Evolutionary conservation across 2,329 filamentous ascomycete genomes (phyloP).

Genomic region (Pseudofabraea citricarpa): DNA sequence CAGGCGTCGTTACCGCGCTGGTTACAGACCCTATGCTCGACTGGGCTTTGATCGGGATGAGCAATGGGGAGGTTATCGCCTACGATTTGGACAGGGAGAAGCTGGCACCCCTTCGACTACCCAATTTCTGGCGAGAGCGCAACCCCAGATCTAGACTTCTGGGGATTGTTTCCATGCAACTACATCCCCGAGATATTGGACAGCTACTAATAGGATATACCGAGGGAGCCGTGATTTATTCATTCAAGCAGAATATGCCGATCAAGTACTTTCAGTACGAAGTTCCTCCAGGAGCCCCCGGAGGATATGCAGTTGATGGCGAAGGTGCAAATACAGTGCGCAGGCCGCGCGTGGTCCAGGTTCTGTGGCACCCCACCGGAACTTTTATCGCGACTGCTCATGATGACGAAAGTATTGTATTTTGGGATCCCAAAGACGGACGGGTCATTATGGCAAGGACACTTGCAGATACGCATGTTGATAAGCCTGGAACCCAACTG

Average conservation of each 20-base stretch:
- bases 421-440: slow-evolving; percentile 92
- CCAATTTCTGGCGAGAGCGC: slow-evolving; percentile 78
- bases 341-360: slow-evolving; percentile 73
- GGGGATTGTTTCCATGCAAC: slow-evolving; percentile 69
- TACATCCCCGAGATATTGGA: slow-evolving; percentile 90
- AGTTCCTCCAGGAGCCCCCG: slow-evolving; percentile 75
- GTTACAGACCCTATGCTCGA: slow-evolving; percentile 87
- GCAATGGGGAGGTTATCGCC: slow-evolving; percentile 81
- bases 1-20: slow-evolving; percentile 69
- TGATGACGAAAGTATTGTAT: slow-evolving; percentile 76
- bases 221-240: slow-evolving; percentile 83
- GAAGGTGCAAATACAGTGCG: slow-evolving; percentile 56
- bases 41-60: slow-evolving; percentile 82
- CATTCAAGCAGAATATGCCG: slow-evolving; percentile 85
- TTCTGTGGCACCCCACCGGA: slow-evolving; percentile 87
- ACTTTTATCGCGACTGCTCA: slow-evolving; percentile 27
- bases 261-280: slow-evolving; percentile 79
- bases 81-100: slow-evolving; percentile 85
- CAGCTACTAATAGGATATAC: slow-evolving; percentile 88
- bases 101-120: slow-evolving; percentile 73
- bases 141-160: slow-evolving; percentile 62
- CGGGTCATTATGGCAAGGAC: slow-evolving; percentile 80
- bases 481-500: slow-evolving; percentile 51
- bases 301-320: slow-evolving; percentile 61
- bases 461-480: slow-evolving; percentile 66